Evolutionary conservation across 257 asterid species (phyloP).

Genomic region (Solanum sejunctum): DNA sequence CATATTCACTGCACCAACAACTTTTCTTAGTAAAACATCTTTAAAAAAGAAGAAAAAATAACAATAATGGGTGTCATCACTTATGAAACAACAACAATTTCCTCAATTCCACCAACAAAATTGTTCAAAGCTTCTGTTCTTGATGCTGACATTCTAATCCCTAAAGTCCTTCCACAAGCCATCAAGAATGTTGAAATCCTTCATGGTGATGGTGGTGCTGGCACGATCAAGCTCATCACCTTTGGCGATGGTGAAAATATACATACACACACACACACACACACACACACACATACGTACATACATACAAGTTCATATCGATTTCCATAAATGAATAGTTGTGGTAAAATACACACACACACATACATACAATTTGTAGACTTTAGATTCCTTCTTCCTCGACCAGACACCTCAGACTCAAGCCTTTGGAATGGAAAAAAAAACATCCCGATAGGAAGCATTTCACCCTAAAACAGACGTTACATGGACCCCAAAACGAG

Average conservation of each 20-base stretch:
- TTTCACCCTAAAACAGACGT: neutral
- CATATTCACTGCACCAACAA: neutral
- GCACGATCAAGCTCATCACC: slow-evolving; percentile 28
- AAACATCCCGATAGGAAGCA: neutral
- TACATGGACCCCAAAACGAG: neutral
- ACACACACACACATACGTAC: too few relatives aligned
- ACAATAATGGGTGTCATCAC: slow-evolving; percentile 23
- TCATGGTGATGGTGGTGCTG: slow-evolving; percentile 43
- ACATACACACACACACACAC: too few relatives aligned
- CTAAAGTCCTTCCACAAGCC: slow-evolving; percentile 30
- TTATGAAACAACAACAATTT: slow-evolving; percentile 14
- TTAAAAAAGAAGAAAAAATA: neutral
- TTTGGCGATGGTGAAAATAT: slow-evolving; percentile 28
- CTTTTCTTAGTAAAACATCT: neutral
- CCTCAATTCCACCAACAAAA: slow-evolving; percentile 31
- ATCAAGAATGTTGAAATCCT: slow-evolving; percentile 29
- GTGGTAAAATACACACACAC: too few relatives aligned
- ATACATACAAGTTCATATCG: neutral
- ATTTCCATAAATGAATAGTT: neutral
- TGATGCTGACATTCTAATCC: slow-evolving; percentile 37
- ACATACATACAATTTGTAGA: neutral
- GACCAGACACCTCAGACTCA: neutral
- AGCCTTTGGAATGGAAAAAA: too few relatives aligned
- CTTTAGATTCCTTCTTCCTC: neutral
- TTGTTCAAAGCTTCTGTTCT: slow-evolving; percentile 32